Evolutionary conservation across 108 stramenopile species (phyloP), one percentile per base, ranked within the genome.

Genomic region (Cyclotella kingstonii): DNA sequence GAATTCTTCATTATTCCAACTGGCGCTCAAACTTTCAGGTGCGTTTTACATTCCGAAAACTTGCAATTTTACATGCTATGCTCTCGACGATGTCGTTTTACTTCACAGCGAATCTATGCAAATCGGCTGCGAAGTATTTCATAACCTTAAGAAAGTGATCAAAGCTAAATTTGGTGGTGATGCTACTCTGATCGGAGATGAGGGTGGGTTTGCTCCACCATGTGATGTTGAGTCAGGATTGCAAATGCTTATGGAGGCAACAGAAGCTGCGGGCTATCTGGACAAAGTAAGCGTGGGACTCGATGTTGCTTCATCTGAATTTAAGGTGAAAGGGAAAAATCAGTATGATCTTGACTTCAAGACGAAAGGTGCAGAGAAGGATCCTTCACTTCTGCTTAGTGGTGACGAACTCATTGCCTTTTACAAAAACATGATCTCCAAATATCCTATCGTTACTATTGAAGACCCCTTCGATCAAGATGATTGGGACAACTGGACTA

Each of bases 401-500:
- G 97, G 96, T 60, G 91, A 94, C 53, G 92, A 96, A 71, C 91
- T 99, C 58, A 87, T 89, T 46, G 92, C 92, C 52, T 81, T 97
- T 60, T 99, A 98, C 95, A 87, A 91, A 79, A 78, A 93, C 43
- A 60, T 95, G 57, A 76, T 79, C 60, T 78, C 69, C 39, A 84
- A 97, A 63, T 99, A 93, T 81, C 97, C 97, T 38, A 98, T 99
- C 79, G 92, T 97, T 33, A 96, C 96, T 51, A 99, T 99, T 63
- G 98, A 99, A 81, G 98, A 99, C 82, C 96, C 98, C 57, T 98
- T 99, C 71, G 98, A 99, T 70, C 95, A 99, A 80, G 97, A 99
- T 76, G 98, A 97, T 66, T 98, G 97, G 97, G 82, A 78, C 57
- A 96, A 96, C 93, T 99, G 96, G 95, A 57, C 78, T 54, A 94